phyloP scores from a whole-genome alignment of 805 yeast species.

The Zygosaccharomyces bailii region DNA sequence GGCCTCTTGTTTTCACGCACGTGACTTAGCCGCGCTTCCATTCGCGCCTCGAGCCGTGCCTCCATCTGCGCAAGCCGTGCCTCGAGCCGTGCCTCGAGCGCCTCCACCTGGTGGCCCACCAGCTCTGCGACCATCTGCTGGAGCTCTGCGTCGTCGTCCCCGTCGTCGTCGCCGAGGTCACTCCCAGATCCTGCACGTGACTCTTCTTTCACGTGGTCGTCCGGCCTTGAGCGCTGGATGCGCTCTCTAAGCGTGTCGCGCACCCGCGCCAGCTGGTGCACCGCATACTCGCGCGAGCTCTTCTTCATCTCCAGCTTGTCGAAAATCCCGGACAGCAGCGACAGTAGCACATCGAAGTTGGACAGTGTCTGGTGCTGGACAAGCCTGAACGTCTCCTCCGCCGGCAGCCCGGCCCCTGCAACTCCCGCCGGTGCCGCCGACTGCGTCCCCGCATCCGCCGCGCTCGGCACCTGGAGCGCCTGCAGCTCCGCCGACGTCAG shows the following conservation, averaged over 20 bases:
- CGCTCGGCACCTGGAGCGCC: not conserved
- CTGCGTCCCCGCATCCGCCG: not conserved
- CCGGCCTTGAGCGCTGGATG: slow-evolving; percentile 22
- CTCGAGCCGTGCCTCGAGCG: slow-evolving; percentile 20
- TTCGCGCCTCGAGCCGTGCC: slow-evolving; percentile 12
- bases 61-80: slow-evolving; percentile 11
- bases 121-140: slow-evolving; percentile 28
- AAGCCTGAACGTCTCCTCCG: slow-evolving; percentile 22
- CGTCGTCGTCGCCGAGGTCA: slow-evolving; percentile 15
- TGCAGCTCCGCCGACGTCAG: not conserved
- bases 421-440: not conserved
- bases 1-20: too few species aligned
- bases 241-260: slow-evolving; percentile 24
- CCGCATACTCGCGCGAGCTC: slow-evolving; percentile 26
- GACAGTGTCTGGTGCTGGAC: slow-evolving; percentile 31
- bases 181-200: slow-evolving; percentile 14
- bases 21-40: slow-evolving; percentile 2
- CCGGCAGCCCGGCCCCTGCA: not conserved
- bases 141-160: slow-evolving; percentile 21
- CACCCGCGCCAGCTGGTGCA: slow-evolving; percentile 25
- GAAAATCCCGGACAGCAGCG: slow-evolving; percentile 28
- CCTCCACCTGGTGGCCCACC: slow-evolving; percentile 13
- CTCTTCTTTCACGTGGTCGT: slow-evolving; percentile 19
- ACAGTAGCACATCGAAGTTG: slow-evolving; percentile 27
- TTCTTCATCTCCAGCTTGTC: slow-evolving; percentile 30